Conservation (phyloP, 441 rosid genomes). For the Syzygium malaccense region DNA sequence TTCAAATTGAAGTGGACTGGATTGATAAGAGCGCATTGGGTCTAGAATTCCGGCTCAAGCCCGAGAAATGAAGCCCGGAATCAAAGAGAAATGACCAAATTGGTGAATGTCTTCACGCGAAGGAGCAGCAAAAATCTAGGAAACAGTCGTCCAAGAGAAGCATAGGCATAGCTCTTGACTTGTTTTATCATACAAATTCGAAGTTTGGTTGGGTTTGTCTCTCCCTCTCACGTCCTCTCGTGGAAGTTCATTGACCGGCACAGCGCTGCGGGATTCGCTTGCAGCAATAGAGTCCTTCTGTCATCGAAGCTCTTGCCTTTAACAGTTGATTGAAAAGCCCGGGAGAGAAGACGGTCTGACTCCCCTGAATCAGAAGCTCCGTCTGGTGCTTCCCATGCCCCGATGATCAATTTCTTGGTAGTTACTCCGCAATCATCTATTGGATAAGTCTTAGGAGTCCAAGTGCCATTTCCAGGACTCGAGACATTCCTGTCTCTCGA, state of each 20-base stretch:
- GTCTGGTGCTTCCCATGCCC: slow-evolving; percentile 4
- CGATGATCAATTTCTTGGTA: slow-evolving; percentile 15
- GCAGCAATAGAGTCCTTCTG: slow-evolving; percentile 25
- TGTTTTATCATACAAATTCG: neutral
- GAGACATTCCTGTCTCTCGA: slow-evolving; percentile 26
- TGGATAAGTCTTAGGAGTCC: slow-evolving; percentile 15
- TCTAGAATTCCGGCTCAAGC: neutral
- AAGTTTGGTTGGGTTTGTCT: neutral
- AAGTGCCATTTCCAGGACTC: neutral
- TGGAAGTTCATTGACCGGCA: slow-evolving; percentile 45
- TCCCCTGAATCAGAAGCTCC: neutral
- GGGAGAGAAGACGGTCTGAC: neutral
- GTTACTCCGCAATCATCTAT: slow-evolving; percentile 22
- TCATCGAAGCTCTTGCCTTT: slow-evolving; percentile 11
- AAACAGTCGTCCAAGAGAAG: neutral
- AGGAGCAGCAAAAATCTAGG: neutral
- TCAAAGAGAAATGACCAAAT: neutral
- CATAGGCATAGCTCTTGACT: neutral
- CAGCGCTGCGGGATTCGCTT: slow-evolving; percentile 56
- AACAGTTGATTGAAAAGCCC: slow-evolving; percentile 16
- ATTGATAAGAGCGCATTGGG: neutral
- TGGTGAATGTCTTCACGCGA: neutral
- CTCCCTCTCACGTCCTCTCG: slow-evolving; percentile 24
- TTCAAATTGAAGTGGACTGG: neutral
- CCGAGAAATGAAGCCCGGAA: neutral